Evolutionary conservation across 2,329 filamentous ascomycete species (phyloP).

Genomic region (Penicillium crustosum): DNA sequence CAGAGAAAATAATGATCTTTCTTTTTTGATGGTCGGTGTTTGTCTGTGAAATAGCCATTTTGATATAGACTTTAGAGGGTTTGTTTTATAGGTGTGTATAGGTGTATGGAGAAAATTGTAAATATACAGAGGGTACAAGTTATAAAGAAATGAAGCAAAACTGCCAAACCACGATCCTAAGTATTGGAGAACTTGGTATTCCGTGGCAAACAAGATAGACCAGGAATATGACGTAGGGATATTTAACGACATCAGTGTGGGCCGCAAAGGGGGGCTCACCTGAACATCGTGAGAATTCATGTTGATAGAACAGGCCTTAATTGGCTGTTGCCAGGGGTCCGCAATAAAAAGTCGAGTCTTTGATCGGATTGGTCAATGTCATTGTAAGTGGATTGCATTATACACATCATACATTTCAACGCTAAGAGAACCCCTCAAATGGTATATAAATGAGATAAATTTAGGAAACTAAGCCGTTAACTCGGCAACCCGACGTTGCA

Average conservation of each 20-base stretch:
- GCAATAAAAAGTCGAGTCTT: neutral
- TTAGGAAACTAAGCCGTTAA: slow-evolving; percentile 52
- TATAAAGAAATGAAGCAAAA: neutral
- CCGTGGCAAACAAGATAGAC: slow-evolving; percentile 7
- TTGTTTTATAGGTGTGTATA: neutral
- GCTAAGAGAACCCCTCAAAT: neutral
- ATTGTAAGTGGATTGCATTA: slow-evolving; percentile 6
- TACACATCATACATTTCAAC: slow-evolving; percentile 10
- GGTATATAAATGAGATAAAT: neutral
- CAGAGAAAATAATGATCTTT: slow-evolving; percentile 50
- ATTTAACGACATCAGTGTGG: slow-evolving; percentile 11
- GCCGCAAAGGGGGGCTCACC: neutral
- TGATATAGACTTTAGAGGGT: neutral
- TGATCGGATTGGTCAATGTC: slow-evolving; percentile 3
- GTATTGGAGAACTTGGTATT: neutral
- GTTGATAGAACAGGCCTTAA: neutral
- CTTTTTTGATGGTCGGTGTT: slow-evolving; percentile 30
- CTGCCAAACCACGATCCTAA: neutral
- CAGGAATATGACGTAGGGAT: slow-evolving; percentile 6
- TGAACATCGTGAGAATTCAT: slow-evolving; percentile 5
- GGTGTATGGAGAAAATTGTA: neutral
- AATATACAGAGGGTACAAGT: neutral
- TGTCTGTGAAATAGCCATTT: slow-evolving; percentile 12
- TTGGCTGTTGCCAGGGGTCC: neutral
- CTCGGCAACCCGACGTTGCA: slow-evolving; percentile 81